These are phyloP conservation scores for Eucalyptus lansdowneana DNA, from an alignment of 345 rosid genomes.

Conservation along the genomic window DNA sequence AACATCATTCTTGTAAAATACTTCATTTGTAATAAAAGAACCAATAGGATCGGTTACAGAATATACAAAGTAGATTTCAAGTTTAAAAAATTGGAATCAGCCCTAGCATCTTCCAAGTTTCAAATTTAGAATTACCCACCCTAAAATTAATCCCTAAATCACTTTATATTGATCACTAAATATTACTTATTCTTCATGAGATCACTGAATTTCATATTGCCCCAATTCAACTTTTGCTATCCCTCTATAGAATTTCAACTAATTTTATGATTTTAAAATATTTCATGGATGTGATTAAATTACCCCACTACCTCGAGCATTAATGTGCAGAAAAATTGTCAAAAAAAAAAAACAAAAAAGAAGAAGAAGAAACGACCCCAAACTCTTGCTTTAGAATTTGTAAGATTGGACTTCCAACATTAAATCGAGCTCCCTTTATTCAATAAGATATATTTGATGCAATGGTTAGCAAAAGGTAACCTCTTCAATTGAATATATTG, in stretches of 20 bases:
- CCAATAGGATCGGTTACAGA: fast-evolving
- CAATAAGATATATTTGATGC: neutral
- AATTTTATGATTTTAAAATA: neutral
- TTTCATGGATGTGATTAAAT: neutral
- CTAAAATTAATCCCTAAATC: neutral
- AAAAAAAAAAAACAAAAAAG: too few relatives aligned
- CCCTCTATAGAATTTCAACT: neutral
- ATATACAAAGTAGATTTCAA: neutral
- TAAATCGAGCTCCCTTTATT: neutral
- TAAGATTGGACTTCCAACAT: neutral
- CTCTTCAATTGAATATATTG: neutral
- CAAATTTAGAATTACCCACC: neutral
- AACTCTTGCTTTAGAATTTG: neutral
- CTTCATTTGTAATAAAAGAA: neutral
- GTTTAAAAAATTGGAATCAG: neutral
- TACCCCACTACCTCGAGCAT: neutral
- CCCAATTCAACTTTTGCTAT: neutral
- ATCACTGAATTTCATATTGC: neutral
- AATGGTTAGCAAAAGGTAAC: too few relatives aligned
- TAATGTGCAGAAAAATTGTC: neutral
- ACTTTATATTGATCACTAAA: neutral
- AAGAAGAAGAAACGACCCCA: too few relatives aligned
- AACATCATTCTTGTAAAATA: neutral
- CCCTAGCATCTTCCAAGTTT: neutral
- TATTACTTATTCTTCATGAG: neutral